phyloP scores from a whole-genome alignment of 78 protist genomes.

The Emiliania huxleyi region DNA sequence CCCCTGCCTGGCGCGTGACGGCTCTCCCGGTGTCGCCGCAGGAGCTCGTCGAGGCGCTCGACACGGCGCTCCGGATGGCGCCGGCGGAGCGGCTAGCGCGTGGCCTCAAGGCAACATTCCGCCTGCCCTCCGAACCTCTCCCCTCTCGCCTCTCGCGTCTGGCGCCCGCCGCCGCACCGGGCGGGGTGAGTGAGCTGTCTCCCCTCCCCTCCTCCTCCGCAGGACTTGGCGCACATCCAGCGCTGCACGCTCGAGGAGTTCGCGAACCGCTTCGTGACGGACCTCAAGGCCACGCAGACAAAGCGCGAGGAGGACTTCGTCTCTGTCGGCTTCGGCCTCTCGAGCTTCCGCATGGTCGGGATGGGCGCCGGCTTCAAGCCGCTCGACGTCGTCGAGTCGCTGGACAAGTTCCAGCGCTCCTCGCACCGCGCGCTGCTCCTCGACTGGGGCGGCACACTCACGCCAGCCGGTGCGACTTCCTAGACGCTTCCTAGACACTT shows the following conservation, averaged over 20 bases:
- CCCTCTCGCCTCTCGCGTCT: too few species aligned
- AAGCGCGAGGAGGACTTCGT: neutral
- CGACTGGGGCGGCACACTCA: neutral
- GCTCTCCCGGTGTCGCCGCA: neutral
- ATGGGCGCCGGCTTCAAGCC: neutral
- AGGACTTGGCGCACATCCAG: neutral
- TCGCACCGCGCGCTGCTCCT: neutral
- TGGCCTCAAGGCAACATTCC: neutral
- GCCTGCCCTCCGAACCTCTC: too few species aligned
- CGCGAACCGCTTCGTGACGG: neutral
- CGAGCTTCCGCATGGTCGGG: neutral
- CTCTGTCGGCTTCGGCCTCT: neutral
- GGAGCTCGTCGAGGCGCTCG: neutral
- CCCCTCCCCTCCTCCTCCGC: too few species aligned
- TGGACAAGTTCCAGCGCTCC: neutral
- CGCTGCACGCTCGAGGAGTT: neutral
- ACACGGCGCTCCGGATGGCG: neutral
- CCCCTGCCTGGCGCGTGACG: neutral
- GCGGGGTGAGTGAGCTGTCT: too few species aligned
- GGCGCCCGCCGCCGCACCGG: too few species aligned
- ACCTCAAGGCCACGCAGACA: neutral
- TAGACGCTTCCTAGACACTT: too few species aligned
- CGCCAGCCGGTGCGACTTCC: too few species aligned
- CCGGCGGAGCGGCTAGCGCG: neutral
- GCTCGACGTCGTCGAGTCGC: neutral